A percentile compares a stretch with the other conserved stretches of the same genome.
Conservation (phyloP, 2,329 filamentous ascomycete genomes). For the Aspergillus arachidicola region DNA sequence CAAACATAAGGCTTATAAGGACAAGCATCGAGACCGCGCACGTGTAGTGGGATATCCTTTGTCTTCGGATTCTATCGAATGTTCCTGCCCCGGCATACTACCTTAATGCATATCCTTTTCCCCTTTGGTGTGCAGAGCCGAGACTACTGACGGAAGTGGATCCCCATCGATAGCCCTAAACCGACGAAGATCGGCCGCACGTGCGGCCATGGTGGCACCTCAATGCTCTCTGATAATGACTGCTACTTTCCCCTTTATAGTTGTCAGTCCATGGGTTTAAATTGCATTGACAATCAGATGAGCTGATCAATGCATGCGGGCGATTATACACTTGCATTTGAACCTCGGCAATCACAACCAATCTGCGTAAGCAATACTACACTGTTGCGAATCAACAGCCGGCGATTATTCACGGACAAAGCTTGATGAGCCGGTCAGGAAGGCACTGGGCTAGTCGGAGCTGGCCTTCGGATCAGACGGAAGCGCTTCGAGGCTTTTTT, state of each 20-base stretch:
- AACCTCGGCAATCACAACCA: neutral
- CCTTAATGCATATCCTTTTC: neutral
- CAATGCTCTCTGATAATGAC: neutral
- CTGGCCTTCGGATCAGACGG: neutral
- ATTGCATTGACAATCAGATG: neutral
- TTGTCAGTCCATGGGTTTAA: neutral
- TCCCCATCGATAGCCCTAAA: neutral
- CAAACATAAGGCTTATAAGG: neutral
- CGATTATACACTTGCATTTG: neutral
- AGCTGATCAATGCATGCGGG: neutral
- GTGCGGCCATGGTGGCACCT: neutral
- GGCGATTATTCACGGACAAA: neutral
- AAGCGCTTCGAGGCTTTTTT: neutral
- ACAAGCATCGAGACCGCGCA: neutral
- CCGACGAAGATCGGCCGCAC: neutral
- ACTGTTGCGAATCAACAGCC: neutral
- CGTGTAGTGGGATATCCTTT: neutral
- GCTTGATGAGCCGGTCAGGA: no score
- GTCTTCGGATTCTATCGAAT: neutral
- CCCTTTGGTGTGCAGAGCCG: neutral
- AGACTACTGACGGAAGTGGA: neutral
- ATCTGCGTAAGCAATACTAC: no score
- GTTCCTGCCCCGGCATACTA: neutral
- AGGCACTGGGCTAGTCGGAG: neutral
- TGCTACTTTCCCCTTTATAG: neutral